phyloP scores from a whole-genome alignment of 1,284 basidiomycete species.

The Megacollybia platyphylla region DNA sequence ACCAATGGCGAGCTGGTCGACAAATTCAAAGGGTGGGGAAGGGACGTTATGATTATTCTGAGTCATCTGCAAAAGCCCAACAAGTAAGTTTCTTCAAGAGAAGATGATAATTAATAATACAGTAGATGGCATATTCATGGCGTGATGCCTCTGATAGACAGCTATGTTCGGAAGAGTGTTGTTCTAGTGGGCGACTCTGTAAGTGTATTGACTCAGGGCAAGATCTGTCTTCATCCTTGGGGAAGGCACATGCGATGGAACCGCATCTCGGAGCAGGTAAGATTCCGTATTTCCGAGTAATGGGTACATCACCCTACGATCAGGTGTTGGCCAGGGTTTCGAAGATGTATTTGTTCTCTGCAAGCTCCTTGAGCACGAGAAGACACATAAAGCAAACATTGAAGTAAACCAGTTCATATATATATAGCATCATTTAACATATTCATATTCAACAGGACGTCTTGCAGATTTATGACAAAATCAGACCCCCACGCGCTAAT shows the following conservation, averaged over 20 bases:
- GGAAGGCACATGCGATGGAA: conserved; percentile 43
- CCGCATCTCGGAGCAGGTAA: conserved; percentile 15
- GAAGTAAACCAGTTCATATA: conserved; percentile 17
- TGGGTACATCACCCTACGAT: conserved; percentile 29
- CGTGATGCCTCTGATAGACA: conserved; percentile 32
- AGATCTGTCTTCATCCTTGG: neutral
- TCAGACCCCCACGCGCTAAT: conserved; percentile 33
- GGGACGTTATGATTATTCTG: conserved; percentile 29
- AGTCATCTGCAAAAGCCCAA: conserved; percentile 33
- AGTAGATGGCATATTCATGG: conserved; percentile 48
- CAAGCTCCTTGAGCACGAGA: conserved; percentile 31
- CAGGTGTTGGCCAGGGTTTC: conserved; percentile 50
- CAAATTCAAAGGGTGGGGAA: conserved; percentile 35
- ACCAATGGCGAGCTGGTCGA: conserved; percentile 29
- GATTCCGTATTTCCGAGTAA: neutral
- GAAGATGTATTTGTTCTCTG: conserved; percentile 45
- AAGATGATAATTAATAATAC: no score
- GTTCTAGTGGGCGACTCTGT: conserved; percentile 51
- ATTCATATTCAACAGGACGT: conserved; percentile 17
- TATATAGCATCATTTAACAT: neutral
- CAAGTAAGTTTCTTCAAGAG: no score
- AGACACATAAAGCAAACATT: conserved; percentile 28
- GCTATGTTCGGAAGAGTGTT: conserved; percentile 31
- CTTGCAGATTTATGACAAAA: conserved; percentile 27
- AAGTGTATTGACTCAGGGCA: conserved; percentile 9